Evolutionary conservation across 768 basidiomycete genomes (phyloP), one percentile per base, ranked within the genome.

Genomic region (Leccinum truebloodii): DNA sequence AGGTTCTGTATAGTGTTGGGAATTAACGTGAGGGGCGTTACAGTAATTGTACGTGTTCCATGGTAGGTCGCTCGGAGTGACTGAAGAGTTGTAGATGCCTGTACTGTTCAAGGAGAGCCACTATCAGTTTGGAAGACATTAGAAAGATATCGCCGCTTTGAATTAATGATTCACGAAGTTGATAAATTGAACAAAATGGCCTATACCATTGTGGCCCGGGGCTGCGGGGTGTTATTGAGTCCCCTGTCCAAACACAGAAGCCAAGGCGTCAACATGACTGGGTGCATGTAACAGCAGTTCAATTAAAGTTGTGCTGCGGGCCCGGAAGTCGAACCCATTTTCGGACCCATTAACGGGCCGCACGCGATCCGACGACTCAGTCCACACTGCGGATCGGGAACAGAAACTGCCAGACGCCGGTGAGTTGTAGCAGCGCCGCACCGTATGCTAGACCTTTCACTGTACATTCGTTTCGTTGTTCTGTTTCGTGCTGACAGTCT

Each of bases 11-110:
- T 81, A 83, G 60, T 81, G 76, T 37, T 64, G 67, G 6, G 71
- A 65, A 57, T 77, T 79, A 60, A 80, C 75, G 56, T 79, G 81
- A 0, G 81, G 79, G 0, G 81, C 81, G 54, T 83, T 83, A 69
- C 81, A 83, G 58, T 81, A 83, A 55, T 82, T 83, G 71, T 83
- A 81, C 28, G 80, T 83, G 68, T 81, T 76, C 81, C 81, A 82
- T 0, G 80, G 77, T 12, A 77, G 65, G 50, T 62, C 37, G 1
- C 57, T 57, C 10, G 81, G 81, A 1, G 81, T 82, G 34, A 68
- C 20, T 2, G 81, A 82, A 6, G 79, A 75, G 51, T 78, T 75
- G 66, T 82, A 82, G 30, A 82, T 68, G 6, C 81, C 80, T n/a
- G 62, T 63, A 32, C 30, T 24, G 26, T 52, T 53, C 48, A 59